phyloP scores from a whole-genome alignment of 202 grass and related monocot species.

The Cymbopogon flexuosus region DNA sequence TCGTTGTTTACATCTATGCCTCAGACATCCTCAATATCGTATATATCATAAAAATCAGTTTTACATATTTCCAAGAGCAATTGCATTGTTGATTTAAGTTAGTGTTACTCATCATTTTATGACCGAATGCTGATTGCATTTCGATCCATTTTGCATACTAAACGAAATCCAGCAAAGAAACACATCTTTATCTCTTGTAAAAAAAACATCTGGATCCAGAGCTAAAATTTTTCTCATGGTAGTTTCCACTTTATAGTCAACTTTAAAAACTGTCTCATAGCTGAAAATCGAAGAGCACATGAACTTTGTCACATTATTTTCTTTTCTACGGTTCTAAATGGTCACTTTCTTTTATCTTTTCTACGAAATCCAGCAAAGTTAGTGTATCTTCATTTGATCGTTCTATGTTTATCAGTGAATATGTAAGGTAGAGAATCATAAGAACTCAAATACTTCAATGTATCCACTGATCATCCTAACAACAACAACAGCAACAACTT shows the following conservation, averaged over 20 bases:
- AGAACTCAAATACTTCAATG: neutral
- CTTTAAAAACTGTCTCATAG: neutral
- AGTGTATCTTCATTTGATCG: neutral
- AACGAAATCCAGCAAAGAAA: neutral
- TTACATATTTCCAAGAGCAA: neutral
- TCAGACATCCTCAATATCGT: neutral
- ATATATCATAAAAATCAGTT: neutral
- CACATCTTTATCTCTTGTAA: neutral
- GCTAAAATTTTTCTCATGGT: neutral
- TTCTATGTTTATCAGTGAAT: neutral
- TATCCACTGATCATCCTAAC: neutral
- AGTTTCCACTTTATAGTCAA: neutral
- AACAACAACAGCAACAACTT: too few species aligned
- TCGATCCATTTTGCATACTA: neutral
- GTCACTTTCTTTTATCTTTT: neutral
- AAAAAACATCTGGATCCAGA: neutral
- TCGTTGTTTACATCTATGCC: neutral
- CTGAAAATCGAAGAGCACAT: neutral
- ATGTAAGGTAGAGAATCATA: neutral
- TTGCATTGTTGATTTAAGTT: neutral
- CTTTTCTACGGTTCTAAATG: neutral
- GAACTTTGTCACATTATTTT: neutral
- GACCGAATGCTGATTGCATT: neutral
- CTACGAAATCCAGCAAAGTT: too few species aligned
- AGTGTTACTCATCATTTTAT: neutral